A percentile compares a stretch with the other conserved stretches of the same genome.
Conservation (phyloP, 2,329 filamentous ascomycete genomes). For the Aspergillus intermedius region DNA sequence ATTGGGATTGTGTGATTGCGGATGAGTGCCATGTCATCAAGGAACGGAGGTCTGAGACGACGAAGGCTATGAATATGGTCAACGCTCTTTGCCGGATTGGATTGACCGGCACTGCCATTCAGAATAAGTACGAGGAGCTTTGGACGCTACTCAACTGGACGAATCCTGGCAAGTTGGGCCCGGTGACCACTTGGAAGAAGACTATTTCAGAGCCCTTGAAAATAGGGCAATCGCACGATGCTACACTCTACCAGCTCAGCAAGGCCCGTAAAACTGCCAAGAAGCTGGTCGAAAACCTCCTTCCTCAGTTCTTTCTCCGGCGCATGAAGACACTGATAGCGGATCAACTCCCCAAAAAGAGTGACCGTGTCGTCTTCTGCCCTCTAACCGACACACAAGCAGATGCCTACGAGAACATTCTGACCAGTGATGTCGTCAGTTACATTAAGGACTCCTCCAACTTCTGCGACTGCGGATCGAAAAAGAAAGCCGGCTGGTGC, state of each 20-base stretch:
- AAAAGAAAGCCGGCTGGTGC: conserved; percentile 73
- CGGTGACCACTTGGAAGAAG: conserved; percentile 67
- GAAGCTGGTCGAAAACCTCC: conserved; percentile 76
- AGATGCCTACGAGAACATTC: conserved; percentile 73
- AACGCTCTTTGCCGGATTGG: conserved; percentile 91
- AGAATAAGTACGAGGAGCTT: conserved; percentile 95
- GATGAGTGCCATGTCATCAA: conserved; percentile 93
- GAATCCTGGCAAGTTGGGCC: conserved; percentile 68
- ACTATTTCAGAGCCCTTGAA: conserved; percentile 74
- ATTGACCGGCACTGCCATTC: conserved; percentile 89
- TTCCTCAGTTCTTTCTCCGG: conserved; percentile 84
- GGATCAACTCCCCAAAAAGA: conserved; percentile 89
- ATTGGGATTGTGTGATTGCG: conserved; percentile 90
- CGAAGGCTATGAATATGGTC: conserved; percentile 79
- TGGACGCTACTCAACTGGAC: conserved; percentile 97
- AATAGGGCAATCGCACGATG: conserved; percentile 86
- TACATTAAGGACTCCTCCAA: conserved; percentile 63
- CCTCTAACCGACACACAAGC: conserved; percentile 76
- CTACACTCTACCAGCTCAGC: conserved; percentile 74
- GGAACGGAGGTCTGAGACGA: conserved; percentile 67
- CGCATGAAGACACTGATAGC: conserved; percentile 91
- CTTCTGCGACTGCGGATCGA: conserved; percentile 62
- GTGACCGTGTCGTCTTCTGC: conserved; percentile 89
- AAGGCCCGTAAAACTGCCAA: conserved; percentile 73
- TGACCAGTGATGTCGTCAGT: conserved; percentile 64